Evolutionary conservation across 371 early-diverging fungal genomes (phyloP).

Genomic region (Lichtheimia hyalospora): DNA sequence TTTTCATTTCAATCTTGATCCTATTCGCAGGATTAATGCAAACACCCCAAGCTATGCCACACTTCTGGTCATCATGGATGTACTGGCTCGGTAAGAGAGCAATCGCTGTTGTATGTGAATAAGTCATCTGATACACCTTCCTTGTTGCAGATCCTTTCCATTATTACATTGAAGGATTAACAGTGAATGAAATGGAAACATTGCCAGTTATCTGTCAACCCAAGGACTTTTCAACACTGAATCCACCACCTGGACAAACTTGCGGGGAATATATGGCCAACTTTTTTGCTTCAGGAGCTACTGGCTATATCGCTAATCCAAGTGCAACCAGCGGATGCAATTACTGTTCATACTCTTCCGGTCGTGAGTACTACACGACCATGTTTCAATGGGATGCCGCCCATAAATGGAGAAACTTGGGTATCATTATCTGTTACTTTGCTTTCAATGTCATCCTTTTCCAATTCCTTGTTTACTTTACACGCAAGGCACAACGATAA

Average conservation of each 20-base stretch:
- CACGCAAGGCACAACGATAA: conserved; percentile 28
- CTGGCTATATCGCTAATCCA: conserved; percentile 60
- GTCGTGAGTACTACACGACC: conserved; percentile 57
- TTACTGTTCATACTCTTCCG: conserved; percentile 64
- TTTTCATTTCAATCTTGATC: conserved; percentile 68
- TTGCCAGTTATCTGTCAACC: conserved; percentile 51
- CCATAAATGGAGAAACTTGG: conserved; percentile 69
- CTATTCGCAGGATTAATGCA: conserved; percentile 77
- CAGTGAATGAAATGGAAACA: conserved; percentile 65
- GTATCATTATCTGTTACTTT: conserved; percentile 53
- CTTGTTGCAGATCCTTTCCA: conserved; percentile 52
- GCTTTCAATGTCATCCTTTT: conserved; percentile 50
- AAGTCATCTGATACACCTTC: neutral
- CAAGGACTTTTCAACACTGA: conserved; percentile 49
- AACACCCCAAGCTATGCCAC: conserved; percentile 63
- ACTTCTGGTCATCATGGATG: conserved; percentile 80
- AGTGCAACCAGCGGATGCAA: conserved; percentile 54
- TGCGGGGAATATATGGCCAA: conserved; percentile 65
- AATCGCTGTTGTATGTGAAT: neutral
- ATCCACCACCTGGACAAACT: conserved; percentile 62
- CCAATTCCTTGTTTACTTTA: conserved; percentile 28
- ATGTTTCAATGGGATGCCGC: conserved; percentile 59
- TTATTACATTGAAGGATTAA: conserved; percentile 74
- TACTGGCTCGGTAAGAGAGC: conserved; percentile 61
- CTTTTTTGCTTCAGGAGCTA: conserved; percentile 44